Base-by-base conservation (phyloP, 257 asterid species). In the Solanum okadae region DNA sequence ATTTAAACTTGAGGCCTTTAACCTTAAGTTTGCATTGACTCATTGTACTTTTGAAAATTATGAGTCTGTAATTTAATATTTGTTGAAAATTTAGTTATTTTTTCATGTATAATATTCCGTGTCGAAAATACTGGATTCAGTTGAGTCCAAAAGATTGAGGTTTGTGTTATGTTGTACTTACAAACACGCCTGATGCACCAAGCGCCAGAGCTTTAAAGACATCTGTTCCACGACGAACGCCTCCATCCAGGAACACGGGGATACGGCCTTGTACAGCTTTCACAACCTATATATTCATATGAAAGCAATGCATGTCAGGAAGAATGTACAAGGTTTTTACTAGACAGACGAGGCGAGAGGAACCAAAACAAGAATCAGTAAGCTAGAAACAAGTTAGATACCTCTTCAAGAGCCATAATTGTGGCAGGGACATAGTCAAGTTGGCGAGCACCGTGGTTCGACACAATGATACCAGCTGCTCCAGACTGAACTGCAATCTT, bases 381-480 rank as follows among this genome's bases (percentile, higher is more conserved):
- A 20, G 65, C 65, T 56, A 56, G 65, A 81, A 27, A 22, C 46
- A 87, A 61, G 22, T 34, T 22, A 5, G 8, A 22, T 87, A 95
- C 98, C 99, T 95, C 98, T 92, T 96, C 98, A 27, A 96, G 93
- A 86, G 98, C 99, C 92, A 78, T 70, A 86, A 96, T 95, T 68
- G 99, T 96, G 76, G 99, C 89, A 33, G 98, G 98, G 76, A 95
- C 99, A 35, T 95, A 96, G 89, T 96, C 99, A 38, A 96, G 98
- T 91, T 96, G 99, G 67, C 99, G 98, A 91, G 99, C 99, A 22
- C 99, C 99, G 22, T 96, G 99, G 83, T 96, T 96, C 86, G 98
- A 96, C 8, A 95, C 98, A 71, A 96, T 96, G 87, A 95, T 95
- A 29, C 98, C 99, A 67, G 98, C 98, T 70, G 95, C 99, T 84